Evolutionary conservation across 371 early-diverging fungal genomes (phyloP).

Genomic region (Mucor mucedo): DNA sequence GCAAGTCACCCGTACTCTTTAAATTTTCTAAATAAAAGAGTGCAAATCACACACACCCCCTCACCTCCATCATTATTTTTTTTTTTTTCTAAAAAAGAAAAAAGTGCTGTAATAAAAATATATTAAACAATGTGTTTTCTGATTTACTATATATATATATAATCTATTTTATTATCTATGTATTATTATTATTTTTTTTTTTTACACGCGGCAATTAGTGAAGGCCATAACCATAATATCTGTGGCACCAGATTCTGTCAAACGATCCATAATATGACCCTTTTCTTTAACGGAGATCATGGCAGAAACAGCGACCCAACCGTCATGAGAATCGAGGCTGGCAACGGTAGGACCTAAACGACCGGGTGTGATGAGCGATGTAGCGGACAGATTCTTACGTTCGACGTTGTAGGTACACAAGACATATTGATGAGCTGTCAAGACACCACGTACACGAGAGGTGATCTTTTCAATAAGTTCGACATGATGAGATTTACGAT

Average conservation of each 20-base stretch:
- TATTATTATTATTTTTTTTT: background rate
- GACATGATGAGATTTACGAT: conserved; percentile 61
- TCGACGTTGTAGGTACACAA: conserved; percentile 90
- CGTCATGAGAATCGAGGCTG: conserved; percentile 78
- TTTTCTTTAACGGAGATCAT: conserved; percentile 84
- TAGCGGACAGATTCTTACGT: conserved; percentile 64
- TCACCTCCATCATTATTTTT: too few species aligned
- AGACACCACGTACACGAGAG: conserved; percentile 88
- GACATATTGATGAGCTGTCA: conserved; percentile 87
- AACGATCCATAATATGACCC: conserved; percentile 88
- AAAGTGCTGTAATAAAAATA: too few species aligned
- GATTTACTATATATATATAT: background rate
- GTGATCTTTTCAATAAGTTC: conserved; percentile 76
- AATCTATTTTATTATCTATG: background rate
- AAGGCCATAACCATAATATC: conserved; percentile 90
- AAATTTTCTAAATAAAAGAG: background rate
- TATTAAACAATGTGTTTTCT: too few species aligned
- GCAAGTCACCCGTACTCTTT: conserved; percentile 75
- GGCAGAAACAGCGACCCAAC: conserved; percentile 89
- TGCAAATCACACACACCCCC: too few species aligned
- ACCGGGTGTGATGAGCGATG: conserved; percentile 85
- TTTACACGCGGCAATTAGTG: conserved; percentile 77
- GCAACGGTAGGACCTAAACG: conserved; percentile 91
- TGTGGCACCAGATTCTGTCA: conserved; percentile 89
- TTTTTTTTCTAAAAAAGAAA: too few species aligned